These are phyloP conservation scores for Yamadazyma buinensis DNA, from an alignment of 1,139 yeast species.

Conservation along the genomic window DNA sequence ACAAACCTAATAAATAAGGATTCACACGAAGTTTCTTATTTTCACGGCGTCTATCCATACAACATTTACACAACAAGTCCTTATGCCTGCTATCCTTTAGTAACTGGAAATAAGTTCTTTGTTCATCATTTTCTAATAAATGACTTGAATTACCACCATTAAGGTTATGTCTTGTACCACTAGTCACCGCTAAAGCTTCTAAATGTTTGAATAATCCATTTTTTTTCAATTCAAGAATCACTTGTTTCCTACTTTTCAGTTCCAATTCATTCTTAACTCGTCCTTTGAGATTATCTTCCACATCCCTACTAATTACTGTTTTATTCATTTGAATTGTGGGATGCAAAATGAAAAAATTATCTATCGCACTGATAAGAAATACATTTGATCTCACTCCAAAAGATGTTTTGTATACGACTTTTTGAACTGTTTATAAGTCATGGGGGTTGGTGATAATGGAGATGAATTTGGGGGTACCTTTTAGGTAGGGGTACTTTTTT, in stretches of 20 bases:
- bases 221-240: not conserved
- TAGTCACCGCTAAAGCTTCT: not conserved
- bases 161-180: no score
- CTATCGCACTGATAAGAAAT: no score
- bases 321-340: no score
- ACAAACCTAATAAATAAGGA: conserved; percentile 2
- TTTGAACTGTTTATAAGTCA: no score
- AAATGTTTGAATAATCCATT: conserved; percentile 1
- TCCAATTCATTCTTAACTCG: not conserved
- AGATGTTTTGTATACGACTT: no score
- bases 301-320: no score
- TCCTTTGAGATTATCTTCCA: not conserved
- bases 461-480: no score
- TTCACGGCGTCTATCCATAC: not conserved
- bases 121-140: conserved; percentile 1
- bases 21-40: not conserved
- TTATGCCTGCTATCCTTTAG: conserved; percentile 1
- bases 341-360: no score
- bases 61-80: conserved; percentile 2
- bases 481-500: no score
- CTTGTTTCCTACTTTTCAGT: not conserved
- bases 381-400: no score
- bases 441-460: no score
- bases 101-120: not conserved
- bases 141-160: not conserved